phyloP scores from a whole-genome alignment of 768 basidiomycete species.

The Strobilomyces confusus region DNA sequence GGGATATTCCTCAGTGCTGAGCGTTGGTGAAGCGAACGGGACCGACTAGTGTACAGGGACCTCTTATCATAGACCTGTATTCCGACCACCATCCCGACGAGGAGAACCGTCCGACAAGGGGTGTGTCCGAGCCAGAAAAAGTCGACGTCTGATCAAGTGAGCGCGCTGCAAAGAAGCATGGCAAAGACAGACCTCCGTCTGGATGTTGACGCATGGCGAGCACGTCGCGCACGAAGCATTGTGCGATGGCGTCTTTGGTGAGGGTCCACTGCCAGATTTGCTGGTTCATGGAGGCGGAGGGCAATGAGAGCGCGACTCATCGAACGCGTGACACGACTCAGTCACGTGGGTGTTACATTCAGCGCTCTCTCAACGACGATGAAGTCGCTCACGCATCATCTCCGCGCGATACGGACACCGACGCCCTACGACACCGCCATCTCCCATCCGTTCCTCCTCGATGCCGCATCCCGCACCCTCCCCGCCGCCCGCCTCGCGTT shows the following conservation, averaged over 20 bases:
- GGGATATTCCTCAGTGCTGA: neutral
- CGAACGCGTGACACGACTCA: slow-evolving; percentile 1
- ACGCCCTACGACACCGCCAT: slow-evolving; percentile 46
- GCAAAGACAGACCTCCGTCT: slow-evolving; percentile 26
- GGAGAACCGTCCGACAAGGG: slow-evolving; percentile 60
- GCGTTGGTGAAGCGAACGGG: neutral
- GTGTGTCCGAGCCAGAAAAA: slow-evolving; percentile 70
- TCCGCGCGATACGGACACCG: slow-evolving; percentile 34
- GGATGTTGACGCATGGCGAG: slow-evolving; percentile 40
- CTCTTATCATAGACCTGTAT: slow-evolving; percentile 56
- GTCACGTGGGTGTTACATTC: slow-evolving; percentile 7
- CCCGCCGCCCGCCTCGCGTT: slow-evolving; percentile 45
- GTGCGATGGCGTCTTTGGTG: slow-evolving; percentile 49
- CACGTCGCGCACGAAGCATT: slow-evolving; percentile 54
- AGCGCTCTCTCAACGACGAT: slow-evolving; percentile 6
- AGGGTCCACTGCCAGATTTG: slow-evolving; percentile 50
- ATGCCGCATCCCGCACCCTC: slow-evolving; percentile 53
- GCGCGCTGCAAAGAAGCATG: neutral
- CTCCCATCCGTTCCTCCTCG: slow-evolving; percentile 53
- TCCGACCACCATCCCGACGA: slow-evolving; percentile 66
- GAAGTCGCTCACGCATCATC: slow-evolving; percentile 26
- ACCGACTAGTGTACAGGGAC: slow-evolving; percentile 57
- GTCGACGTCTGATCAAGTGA: slow-evolving; percentile 40
- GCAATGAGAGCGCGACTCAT: neutral
- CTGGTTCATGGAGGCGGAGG: slow-evolving; percentile 7